phyloP scores from a whole-genome alignment of 768 basidiomycete genomes.

The Auricularia sp. region DNA sequence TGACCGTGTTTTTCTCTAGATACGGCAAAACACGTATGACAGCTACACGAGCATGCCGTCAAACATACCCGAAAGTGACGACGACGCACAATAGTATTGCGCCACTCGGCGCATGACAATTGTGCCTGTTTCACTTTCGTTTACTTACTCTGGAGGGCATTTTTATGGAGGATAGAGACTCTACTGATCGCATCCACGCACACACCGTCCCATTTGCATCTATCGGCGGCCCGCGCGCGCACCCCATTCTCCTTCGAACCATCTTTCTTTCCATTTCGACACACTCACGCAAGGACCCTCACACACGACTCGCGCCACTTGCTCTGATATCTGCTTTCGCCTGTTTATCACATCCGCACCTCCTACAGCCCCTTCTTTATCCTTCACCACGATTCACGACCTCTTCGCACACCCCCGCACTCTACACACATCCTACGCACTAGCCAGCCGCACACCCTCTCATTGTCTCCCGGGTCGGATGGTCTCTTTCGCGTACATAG shows the following conservation, averaged over 20 bases:
- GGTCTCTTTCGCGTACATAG: not conserved
- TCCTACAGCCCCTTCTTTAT: not conserved
- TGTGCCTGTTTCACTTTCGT: not conserved
- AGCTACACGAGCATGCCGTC: not conserved
- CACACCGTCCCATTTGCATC: not conserved
- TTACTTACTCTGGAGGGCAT: not conserved
- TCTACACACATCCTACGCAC: not conserved
- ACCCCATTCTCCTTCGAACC: not conserved
- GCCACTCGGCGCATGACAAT: too few relatives aligned
- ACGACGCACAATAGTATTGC: not conserved
- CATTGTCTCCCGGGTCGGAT: not conserved
- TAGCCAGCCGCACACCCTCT: too few relatives aligned
- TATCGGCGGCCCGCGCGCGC: not conserved
- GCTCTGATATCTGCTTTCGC: not conserved
- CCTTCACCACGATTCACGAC: not conserved
- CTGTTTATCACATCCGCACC: not conserved
- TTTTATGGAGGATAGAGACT: not conserved
- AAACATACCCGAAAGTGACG: not conserved
- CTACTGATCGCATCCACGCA: not conserved
- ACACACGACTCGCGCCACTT: not conserved
- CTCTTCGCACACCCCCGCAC: not conserved
- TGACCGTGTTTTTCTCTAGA: not conserved
- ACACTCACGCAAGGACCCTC: not conserved
- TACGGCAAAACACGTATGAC: not conserved
- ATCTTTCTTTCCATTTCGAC: not conserved